Conservation (phyloP, 2,329 filamentous ascomycete species). For the Colletotrichum sp. region DNA sequence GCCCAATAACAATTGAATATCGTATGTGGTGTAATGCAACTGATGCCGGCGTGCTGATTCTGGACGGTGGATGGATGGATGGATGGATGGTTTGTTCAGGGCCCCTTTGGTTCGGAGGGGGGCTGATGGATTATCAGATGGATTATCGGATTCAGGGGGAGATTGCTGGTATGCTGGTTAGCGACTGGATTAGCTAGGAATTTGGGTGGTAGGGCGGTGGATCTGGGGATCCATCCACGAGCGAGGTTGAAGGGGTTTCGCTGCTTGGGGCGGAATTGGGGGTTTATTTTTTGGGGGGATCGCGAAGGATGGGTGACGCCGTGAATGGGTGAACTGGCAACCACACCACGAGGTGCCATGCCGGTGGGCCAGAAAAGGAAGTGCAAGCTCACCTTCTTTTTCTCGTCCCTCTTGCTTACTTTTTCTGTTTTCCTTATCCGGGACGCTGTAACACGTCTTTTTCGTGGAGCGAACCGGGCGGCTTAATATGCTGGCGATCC, state of each 20-base stretch:
- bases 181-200: slow-evolving; percentile 13
- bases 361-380: slow-evolving; percentile 13
- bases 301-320: background rate
- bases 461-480: background rate
- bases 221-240: slow-evolving; percentile 20
- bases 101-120: background rate
- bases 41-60: background rate
- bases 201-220: slow-evolving; percentile 16
- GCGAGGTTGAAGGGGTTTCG: slow-evolving; percentile 13
- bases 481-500: background rate
- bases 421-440: background rate
- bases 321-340: slow-evolving; percentile 5
- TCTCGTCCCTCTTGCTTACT: background rate
- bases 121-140: slow-evolving; percentile 6
- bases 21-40: background rate
- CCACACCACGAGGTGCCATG: background rate
- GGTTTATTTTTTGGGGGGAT: background rate
- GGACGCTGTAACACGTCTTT: background rate
- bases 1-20: slow-evolving; percentile 8
- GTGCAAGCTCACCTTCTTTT: slow-evolving; percentile 7
- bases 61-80: background rate
- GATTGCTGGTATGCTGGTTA: slow-evolving; percentile 18
- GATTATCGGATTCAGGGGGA: slow-evolving; percentile 21
- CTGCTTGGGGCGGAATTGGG: slow-evolving; percentile 3
- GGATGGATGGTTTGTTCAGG: background rate